A percentile compares a stretch with the other conserved stretches of the same genome.
Evolutionary conservation across 1,284 basidiomycete genomes (phyloP).

Genomic region (Ustilago cynodontis): DNA sequence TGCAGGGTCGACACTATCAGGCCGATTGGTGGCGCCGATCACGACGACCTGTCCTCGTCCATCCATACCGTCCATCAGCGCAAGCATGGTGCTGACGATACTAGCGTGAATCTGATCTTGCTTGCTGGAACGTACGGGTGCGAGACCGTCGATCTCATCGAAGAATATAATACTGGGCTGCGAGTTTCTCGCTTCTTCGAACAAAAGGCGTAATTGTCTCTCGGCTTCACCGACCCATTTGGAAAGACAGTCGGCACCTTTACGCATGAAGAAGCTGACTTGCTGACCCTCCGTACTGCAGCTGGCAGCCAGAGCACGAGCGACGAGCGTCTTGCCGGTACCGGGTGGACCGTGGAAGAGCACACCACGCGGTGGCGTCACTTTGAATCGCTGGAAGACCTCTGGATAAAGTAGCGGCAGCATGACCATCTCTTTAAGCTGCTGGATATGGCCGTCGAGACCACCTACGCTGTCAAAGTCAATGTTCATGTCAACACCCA

Average conservation of each 20-base stretch:
- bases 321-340: slow-evolving; percentile 72
- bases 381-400: slow-evolving; percentile 92
- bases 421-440: slow-evolving; percentile 98
- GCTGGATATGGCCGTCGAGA: slow-evolving; percentile 94
- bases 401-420: slow-evolving; percentile 96
- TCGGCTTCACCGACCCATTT: slow-evolving; percentile 99
- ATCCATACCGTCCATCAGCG: slow-evolving; percentile 99
- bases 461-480: slow-evolving; percentile 99
- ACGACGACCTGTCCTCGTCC: slow-evolving; percentile 94
- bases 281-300: slow-evolving; percentile 89
- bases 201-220: slow-evolving; percentile 91
- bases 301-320: slow-evolving; percentile 92
- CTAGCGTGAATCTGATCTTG: slow-evolving; percentile 99
- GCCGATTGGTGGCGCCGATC: slow-evolving; percentile 96
- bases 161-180: slow-evolving; percentile 98
- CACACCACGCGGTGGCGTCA: slow-evolving; percentile 96
- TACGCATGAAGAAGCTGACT: slow-evolving; percentile 99
- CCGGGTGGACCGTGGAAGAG: slow-evolving; percentile 78
- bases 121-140: slow-evolving; percentile 95
- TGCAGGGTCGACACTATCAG: slow-evolving; percentile 96
- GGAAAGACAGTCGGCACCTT: slow-evolving; percentile 96
- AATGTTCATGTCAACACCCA: slow-evolving; percentile 92
- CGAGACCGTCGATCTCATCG: slow-evolving; percentile 98
- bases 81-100: slow-evolving; percentile 94
- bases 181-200: slow-evolving; percentile 92